Evolutionary conservation across 768 basidiomycete genomes (phyloP), one percentile per base, ranked within the genome.

Genomic region (Leccinum arenicola): DNA sequence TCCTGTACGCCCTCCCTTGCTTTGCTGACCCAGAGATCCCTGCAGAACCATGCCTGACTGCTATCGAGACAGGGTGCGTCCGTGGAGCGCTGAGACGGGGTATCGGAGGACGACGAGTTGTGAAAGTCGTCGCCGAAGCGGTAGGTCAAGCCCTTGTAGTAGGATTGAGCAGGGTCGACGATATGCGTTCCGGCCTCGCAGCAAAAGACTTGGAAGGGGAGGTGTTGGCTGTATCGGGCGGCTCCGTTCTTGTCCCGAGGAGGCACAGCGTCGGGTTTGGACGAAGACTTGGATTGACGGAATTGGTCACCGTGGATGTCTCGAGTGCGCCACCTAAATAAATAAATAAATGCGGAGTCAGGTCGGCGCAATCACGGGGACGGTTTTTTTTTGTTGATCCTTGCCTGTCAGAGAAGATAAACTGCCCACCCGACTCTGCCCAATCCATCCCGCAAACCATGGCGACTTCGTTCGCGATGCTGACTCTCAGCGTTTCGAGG

Each of bases 401-500:
- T 52, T 63, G 93, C 95, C 96, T 82, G 74, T 98, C 96, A 17
- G 95, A 98, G 76, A 97, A 98, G 64, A 98, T 95, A 79, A 98
- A 99, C 75, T 93, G 90, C 0, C 95, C 95, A 63, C 94, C 92
- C 68, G 95, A 91, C 74, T 99, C 95, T 11, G 95, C 96, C 97
- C 97, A 99, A 70, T 99, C 97, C 96, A 98, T 98, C n/a, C 95
- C 96, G 70, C 97, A 98, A 2, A 98, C 94, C 93, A 99, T 93
- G 0, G 95, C 93, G 3, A 97, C 97, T 64, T 95, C 85, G 70
- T 98, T 99, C 33, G 83, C 82, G 64, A 89, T 81, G 70, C 90
- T 93, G 61, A 98, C 89, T 62, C 95, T 87, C 70, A 98, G 86
- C 23, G 91, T 96, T 75, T 99, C 97, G 54, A 99, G 78, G 51